A percentile compares a stretch with the other conserved stretches of the same genome.
Evolutionary conservation across 345 rosid species (phyloP).

Genomic region (Eucalyptus regnans): DNA sequence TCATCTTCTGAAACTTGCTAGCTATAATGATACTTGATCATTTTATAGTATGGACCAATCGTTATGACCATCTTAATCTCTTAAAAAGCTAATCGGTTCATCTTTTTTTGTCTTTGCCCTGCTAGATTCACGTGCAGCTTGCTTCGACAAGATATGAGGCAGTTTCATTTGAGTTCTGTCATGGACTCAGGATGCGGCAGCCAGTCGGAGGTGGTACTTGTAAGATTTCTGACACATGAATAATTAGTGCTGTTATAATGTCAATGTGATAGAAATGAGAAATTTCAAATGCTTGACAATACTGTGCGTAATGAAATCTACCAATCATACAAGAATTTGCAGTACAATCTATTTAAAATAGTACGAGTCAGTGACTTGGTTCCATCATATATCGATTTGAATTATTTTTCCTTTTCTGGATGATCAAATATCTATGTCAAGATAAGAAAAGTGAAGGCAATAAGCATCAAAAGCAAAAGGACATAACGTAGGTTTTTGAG

Average conservation of each 20-base stretch:
- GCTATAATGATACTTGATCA: background rate
- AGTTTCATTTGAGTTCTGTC: conserved; percentile 19
- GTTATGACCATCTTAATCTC: background rate
- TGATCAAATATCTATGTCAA: background rate
- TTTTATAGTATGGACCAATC: background rate
- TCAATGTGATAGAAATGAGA: background rate
- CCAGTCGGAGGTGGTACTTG: conserved; percentile 8
- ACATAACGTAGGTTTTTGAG: background rate
- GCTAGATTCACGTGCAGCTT: conserved; percentile 77
- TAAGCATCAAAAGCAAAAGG: background rate
- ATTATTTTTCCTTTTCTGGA: background rate
- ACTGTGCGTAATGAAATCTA: background rate
- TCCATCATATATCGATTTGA: background rate
- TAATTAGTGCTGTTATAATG: background rate
- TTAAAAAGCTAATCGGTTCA: background rate
- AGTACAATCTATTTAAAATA: background rate
- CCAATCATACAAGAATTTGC: background rate
- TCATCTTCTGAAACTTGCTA: background rate
- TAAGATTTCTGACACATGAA: background rate
- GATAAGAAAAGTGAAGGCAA: background rate
- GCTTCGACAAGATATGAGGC: conserved; percentile 70
- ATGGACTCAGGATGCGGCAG: conserved; percentile 9
- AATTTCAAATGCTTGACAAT: background rate
- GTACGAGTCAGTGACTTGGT: background rate
- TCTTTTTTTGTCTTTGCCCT: background rate